Base-by-base conservation (phyloP, 148 eudicot genomes). In the Nyssa sinensis region DNA sequence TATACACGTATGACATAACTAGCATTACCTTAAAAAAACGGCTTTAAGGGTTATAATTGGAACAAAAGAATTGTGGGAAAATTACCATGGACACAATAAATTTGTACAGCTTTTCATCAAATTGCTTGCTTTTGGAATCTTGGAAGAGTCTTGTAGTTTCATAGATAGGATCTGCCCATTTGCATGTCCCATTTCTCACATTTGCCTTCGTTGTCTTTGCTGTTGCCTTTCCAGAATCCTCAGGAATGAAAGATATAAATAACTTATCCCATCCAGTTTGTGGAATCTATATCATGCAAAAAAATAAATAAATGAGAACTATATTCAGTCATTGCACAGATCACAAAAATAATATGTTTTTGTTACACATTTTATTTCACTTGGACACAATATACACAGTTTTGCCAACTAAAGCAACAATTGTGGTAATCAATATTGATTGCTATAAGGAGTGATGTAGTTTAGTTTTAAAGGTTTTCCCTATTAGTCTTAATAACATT, bases 151-250 rank as follows among this genome's bases (percentile, higher is more conserved):
- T 87, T 71, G 99, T 89, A 53, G 90, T 93, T 87, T 96, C 99
- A 88, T 96, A 96, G 16, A 96, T 93, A 64, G 99, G 99, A 88
- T 96, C 99, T 28, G 81, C 88, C 99, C 99, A 95, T 85, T 93
- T 93, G 82, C 99, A 95, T 37, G 88, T 77, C 64, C 99, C 99
- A 84, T 90, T 93, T 86, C 98, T 90, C 75, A 93, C 99, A 87
- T 81, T 88, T 66, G 97, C 89, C 86, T 93, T 95, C 63, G 89
- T 93, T 53, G 99, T 95, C 84, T 95, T 95, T 69, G 91, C 91
- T 41, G 93, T 84, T 79, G 91, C 85, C 84, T 95, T 95, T 39
- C 93, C 94, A 69, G 93, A 76, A 75, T 93, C 99, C 75, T 88
- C 81, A 67, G 99, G 98, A 83, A 88, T 79, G 63, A 92, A 83